phyloP scores from a whole-genome alignment of 345 rosid species.

The Citrus australasica region DNA sequence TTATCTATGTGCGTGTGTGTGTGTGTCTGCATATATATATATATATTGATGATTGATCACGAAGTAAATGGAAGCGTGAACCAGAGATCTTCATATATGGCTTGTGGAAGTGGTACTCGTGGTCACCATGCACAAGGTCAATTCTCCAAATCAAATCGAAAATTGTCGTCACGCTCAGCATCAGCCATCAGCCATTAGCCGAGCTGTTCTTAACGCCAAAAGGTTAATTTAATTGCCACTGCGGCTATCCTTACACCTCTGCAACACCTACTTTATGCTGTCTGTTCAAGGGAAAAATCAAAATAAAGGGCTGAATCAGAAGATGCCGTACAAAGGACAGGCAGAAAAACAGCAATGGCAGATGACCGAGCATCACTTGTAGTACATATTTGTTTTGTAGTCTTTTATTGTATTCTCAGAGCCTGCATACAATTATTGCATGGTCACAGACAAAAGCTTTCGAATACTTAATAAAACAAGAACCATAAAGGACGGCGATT shows the following conservation, averaged over 20 bases:
- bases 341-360: background rate
- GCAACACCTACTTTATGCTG: background rate
- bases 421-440: background rate
- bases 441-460: background rate
- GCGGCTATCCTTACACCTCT: background rate
- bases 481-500: background rate
- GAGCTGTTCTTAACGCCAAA: background rate
- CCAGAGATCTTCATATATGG: background rate
- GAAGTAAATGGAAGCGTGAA: constrained; percentile 5
- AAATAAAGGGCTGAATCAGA: background rate
- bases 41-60: background rate
- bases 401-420: background rate
- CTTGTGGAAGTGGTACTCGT: constrained; percentile 21
- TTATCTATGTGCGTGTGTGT: too few relatives aligned
- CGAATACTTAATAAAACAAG: background rate
- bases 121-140: constrained; percentile 25
- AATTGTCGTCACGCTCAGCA: constrained; percentile 17
- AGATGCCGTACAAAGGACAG: constrained; percentile 1
- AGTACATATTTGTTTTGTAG: background rate
- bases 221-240: background rate
- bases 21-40: background rate
- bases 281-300: background rate
- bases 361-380: background rate
- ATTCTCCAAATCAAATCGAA: constrained; percentile 5
- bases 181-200: constrained; percentile 2